phyloP scores from a whole-genome alignment of 1,284 basidiomycete species.

The Taiwanofungus camphoratus region DNA sequence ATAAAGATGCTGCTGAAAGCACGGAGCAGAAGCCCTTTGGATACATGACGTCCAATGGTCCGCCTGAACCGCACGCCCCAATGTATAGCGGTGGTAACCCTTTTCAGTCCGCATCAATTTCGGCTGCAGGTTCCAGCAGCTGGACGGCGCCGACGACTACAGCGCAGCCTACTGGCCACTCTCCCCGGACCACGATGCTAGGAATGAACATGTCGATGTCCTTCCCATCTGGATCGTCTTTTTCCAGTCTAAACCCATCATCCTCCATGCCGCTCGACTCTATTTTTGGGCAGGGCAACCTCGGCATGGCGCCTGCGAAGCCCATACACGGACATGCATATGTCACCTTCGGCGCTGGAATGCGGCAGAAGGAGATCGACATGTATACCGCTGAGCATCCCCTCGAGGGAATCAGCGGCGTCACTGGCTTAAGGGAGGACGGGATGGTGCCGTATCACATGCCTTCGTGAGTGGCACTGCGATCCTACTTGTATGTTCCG shows the following conservation, averaged over 20 bases:
- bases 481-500: constrained; percentile 11
- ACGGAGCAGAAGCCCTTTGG: constrained; percentile 19
- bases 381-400: constrained; percentile 65
- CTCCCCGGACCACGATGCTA: too few relatives aligned
- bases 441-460: constrained; percentile 76
- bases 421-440: constrained; percentile 40
- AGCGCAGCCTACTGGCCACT: too few relatives aligned
- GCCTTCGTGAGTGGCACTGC: constrained; percentile 63
- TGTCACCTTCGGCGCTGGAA: constrained; percentile 80
- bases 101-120: not conserved
- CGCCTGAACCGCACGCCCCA: constrained; percentile 1
- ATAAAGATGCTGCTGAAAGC: too few relatives aligned
- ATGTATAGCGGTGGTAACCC: constrained; percentile 7
- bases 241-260: too few relatives aligned
- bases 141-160: not conserved
- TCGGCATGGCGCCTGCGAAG: constrained; percentile 30
- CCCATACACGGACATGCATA: constrained; percentile 66
- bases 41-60: constrained; percentile 15
- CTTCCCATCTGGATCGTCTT: too few relatives aligned
- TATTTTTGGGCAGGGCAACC: too few relatives aligned
- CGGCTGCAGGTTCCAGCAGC: too few relatives aligned
- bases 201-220: too few relatives aligned
- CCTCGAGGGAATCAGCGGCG: constrained; percentile 41
- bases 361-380: constrained; percentile 78
- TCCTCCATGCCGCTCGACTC: too few relatives aligned